Evolutionary conservation across 345 rosid genomes (phyloP).

Genomic region (Eucalyptus regnans): DNA sequence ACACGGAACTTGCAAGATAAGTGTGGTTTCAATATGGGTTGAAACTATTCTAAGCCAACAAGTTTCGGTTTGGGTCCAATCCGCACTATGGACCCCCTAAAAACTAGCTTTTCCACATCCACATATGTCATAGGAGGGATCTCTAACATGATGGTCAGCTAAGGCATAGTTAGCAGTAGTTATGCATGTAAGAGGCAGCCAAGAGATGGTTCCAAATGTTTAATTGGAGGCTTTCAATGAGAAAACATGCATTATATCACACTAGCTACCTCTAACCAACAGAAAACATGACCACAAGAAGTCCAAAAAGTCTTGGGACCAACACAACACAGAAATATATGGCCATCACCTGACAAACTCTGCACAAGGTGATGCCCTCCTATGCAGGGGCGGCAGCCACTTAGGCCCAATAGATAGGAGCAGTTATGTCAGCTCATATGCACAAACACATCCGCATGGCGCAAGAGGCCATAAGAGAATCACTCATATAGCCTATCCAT

Average conservation of each 20-base stretch:
- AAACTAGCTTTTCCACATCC: no score
- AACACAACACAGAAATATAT: background rate
- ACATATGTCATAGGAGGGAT: no score
- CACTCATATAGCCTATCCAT: slow-evolving; percentile 60
- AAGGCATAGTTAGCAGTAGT: no score
- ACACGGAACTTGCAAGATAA: no score
- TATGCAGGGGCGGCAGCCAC: background rate
- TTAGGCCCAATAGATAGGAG: background rate
- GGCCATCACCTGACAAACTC: background rate
- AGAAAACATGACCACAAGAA: background rate
- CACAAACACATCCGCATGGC: background rate
- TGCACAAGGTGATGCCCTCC: background rate
- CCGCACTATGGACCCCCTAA: no score
- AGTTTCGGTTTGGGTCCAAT: no score
- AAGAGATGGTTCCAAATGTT: no score
- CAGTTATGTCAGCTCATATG: background rate
- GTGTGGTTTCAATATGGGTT: no score
- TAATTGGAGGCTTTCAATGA: no score
- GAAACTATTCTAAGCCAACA: no score
- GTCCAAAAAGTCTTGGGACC: background rate
- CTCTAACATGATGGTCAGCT: no score
- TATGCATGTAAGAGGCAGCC: no score
- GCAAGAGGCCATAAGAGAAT: background rate
- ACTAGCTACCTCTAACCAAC: background rate
- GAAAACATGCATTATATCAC: background rate